Conservation (phyloP, 2,329 filamentous ascomycete genomes). For the Alternaria novae-zelandiae region DNA sequence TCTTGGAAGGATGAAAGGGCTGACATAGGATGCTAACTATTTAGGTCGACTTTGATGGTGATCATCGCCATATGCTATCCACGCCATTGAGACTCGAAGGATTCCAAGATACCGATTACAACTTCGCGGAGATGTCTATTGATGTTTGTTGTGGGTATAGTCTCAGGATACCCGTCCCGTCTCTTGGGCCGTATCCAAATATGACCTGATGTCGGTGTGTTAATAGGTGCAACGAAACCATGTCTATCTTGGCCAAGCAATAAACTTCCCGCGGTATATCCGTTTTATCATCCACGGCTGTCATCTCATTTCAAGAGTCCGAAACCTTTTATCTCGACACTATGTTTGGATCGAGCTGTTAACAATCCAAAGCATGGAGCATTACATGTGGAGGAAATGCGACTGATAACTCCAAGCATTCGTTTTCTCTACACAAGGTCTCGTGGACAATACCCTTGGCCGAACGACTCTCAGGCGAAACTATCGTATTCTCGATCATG, state of each 20-base stretch:
- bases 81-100: background rate
- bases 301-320: background rate
- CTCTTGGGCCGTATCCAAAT: background rate
- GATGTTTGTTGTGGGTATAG: background rate
- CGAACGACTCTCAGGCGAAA: background rate
- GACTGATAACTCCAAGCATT: background rate
- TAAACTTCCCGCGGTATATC: background rate
- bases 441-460: background rate
- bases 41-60: conserved; percentile 3
- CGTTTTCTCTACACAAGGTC: background rate
- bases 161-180: background rate
- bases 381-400: background rate
- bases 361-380: background rate
- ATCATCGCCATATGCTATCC: background rate
- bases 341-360: background rate
- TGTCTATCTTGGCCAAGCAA: background rate
- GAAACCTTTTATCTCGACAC: background rate
- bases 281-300: background rate
- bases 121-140: conserved; percentile 6
- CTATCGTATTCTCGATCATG: background rate
- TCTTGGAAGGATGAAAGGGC: background rate
- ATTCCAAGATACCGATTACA: background rate
- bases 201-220: background rate
- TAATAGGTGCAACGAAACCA: background rate
- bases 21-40: background rate